These are phyloP conservation scores for Cornus kousa DNA, from an alignment of 148 eudicot species.

Conservation along the genomic window DNA sequence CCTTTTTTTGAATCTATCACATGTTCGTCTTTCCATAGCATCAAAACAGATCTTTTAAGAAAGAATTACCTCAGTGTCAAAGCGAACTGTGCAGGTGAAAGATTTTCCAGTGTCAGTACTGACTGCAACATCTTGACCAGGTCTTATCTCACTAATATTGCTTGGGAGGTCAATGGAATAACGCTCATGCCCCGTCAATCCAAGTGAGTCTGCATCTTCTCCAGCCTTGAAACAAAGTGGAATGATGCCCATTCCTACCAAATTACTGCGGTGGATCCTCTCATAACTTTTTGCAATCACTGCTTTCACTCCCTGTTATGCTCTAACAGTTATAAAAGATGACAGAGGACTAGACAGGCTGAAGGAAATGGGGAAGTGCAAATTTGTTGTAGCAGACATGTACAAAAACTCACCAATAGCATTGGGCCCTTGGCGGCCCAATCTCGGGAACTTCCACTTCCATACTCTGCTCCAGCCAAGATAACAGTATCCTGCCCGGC, in stretches of 20 bases:
- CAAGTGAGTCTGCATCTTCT: conserved; percentile 45
- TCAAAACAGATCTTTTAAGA: background rate
- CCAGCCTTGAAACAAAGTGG: conserved; percentile 52
- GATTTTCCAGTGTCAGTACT: conserved; percentile 37
- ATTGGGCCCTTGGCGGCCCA: conserved; percentile 59
- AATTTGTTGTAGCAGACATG: background rate
- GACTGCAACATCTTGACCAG: conserved; percentile 47
- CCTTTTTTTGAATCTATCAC: too few relatives aligned
- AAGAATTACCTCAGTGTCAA: conserved; percentile 44
- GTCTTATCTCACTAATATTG: conserved; percentile 40
- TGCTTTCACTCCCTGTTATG: conserved; percentile 45
- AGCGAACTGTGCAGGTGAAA: conserved; percentile 43
- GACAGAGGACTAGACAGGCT: background rate
- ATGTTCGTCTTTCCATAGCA: background rate
- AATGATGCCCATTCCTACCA: conserved; percentile 52
- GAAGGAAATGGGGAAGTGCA: background rate
- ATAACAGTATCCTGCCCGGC: conserved; percentile 48
- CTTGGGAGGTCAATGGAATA: conserved; percentile 43
- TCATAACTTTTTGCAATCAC: conserved; percentile 49
- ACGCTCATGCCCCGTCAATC: conserved; percentile 48
- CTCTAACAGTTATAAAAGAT: background rate
- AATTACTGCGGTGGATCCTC: conserved; percentile 49
- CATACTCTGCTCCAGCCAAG: conserved; percentile 54
- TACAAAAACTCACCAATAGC: conserved; percentile 32
- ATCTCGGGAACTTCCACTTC: conserved; percentile 54